Percentiles rank a stretch among this genome's conserved stretches.
Conservation (phyloP, 2,329 filamentous ascomycete genomes). For the Chaetomium sp. region DNA sequence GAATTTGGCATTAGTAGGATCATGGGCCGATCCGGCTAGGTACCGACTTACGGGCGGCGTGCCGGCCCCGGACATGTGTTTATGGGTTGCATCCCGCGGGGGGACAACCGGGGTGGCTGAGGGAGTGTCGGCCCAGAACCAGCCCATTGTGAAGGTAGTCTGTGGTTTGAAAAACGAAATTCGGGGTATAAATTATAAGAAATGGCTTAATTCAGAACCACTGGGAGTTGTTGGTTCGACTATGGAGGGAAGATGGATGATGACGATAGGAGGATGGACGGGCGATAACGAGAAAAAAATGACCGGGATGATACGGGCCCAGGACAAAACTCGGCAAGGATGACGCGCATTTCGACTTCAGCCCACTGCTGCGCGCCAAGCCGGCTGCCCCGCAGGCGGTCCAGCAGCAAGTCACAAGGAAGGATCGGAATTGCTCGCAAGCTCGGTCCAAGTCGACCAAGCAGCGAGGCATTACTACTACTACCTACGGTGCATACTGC, state of each 20-base stretch:
- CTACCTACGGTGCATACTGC: neutral
- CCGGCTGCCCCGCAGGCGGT: slow-evolving; percentile 6
- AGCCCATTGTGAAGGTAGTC: slow-evolving; percentile 52
- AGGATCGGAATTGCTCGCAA: neutral
- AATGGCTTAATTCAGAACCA: neutral
- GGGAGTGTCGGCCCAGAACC: slow-evolving; percentile 63
- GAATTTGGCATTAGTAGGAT: slow-evolving; percentile 30
- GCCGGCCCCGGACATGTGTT: slow-evolving; percentile 35
- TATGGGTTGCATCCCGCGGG: slow-evolving; percentile 30
- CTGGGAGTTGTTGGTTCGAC: neutral
- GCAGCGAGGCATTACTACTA: neutral
- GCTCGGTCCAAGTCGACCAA: neutral
- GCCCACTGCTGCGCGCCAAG: slow-evolving; percentile 24
- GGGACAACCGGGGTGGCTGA: slow-evolving; percentile 34
- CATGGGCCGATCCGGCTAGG: neutral
- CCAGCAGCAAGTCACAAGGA: neutral
- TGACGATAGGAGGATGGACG: neutral
- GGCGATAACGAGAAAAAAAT: slow-evolving; percentile 13
- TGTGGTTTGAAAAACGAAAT: neutral
- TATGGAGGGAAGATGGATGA: neutral
- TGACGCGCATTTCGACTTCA: slow-evolving; percentile 26
- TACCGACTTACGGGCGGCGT: slow-evolving; percentile 46
- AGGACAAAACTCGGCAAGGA: slow-evolving; percentile 18
- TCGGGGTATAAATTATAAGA: neutral
- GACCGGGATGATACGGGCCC: neutral